These are phyloP conservation scores for Fusarium sp. DNA, from an alignment of 2,329 filamentous ascomycete genomes.

Conservation along the genomic window DNA sequence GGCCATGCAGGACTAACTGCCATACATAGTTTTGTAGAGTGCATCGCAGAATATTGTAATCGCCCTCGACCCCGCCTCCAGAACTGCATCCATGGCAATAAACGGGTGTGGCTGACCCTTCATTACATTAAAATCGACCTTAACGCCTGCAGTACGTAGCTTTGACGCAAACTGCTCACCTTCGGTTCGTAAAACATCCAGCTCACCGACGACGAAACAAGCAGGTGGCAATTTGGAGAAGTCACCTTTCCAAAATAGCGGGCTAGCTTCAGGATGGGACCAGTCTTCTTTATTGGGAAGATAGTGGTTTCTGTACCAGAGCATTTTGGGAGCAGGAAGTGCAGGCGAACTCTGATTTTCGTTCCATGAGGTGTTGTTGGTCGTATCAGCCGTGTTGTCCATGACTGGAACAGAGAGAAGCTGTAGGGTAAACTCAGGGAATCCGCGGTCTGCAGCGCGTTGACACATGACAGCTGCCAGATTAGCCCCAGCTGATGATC, in stretches of 20 bases:
- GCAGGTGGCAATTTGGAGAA: conserved; percentile 10
- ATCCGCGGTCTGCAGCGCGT: conserved; percentile 7
- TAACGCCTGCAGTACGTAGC: not conserved
- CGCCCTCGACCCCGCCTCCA: conserved; percentile 10
- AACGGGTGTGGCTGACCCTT: conserved; percentile 19
- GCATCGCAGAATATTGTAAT: conserved; percentile 11
- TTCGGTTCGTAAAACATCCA: not conserved
- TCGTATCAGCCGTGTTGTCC: conserved; percentile 8
- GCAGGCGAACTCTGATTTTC: conserved; percentile 2
- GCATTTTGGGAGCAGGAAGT: conserved; percentile 3
- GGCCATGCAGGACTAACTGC: not conserved
- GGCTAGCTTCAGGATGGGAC: not conserved
- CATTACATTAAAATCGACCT: conserved; percentile 7
- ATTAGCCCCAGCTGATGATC: conserved; percentile 17
- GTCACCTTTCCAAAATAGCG: not conserved
- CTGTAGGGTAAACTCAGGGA: not conserved
- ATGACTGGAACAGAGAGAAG: conserved; percentile 17
- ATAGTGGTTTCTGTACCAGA: conserved; percentile 17
- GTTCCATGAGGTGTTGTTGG: conserved; percentile 8
- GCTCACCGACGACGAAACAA: conserved; percentile 19
- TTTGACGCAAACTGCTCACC: conserved; percentile 18
- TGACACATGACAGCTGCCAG: conserved; percentile 22
- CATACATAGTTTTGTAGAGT: conserved; percentile 9
- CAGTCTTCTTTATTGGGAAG: not conserved
- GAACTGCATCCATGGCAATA: conserved; percentile 19